Percentiles rank a stretch among this genome's conserved stretches.
Evolutionary conservation across 345 rosid species (phyloP).

Genomic region (Lepidium didymum): DNA sequence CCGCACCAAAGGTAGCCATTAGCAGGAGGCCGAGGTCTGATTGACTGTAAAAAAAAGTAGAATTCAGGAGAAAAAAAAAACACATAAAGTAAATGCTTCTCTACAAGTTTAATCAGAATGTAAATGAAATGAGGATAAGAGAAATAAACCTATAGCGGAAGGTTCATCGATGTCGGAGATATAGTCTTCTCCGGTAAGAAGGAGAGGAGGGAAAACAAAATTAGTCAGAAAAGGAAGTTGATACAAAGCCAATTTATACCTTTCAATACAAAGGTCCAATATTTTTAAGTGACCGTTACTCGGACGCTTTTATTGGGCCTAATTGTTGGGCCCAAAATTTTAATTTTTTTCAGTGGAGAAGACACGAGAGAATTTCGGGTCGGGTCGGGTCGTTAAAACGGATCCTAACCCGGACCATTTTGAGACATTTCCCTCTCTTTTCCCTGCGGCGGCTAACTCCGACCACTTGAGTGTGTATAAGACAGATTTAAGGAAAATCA

Average conservation of each 20-base stretch:
- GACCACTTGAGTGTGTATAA: slow-evolving; percentile 1
- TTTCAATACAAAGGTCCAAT: too few species aligned
- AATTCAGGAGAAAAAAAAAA: not conserved
- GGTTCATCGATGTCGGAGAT: slow-evolving; percentile 3
- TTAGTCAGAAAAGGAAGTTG: not conserved
- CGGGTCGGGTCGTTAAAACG: not conserved
- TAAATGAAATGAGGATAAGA: not conserved
- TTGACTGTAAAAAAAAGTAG: not conserved
- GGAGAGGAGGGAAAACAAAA: slow-evolving; percentile 12
- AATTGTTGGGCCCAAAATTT: not conserved
- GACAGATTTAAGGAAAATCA: not conserved
- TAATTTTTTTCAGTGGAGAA: not conserved
- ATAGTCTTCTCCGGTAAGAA: not conserved
- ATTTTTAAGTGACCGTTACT: not conserved
- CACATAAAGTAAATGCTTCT: not conserved
- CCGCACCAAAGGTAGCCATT: slow-evolving; percentile 61
- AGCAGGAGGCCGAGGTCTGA: not conserved
- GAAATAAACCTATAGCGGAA: slow-evolving; percentile 6
- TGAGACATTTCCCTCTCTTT: slow-evolving; percentile 11
- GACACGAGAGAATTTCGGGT: not conserved
- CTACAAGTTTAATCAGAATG: not conserved
- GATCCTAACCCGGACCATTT: not conserved
- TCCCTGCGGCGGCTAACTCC: slow-evolving; percentile 1
- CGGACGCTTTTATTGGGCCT: slow-evolving; percentile 10
- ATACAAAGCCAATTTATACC: too few species aligned